phyloP scores from a whole-genome alignment of 2,329 filamentous ascomycete genomes.

The Calonectria ilicicola region DNA sequence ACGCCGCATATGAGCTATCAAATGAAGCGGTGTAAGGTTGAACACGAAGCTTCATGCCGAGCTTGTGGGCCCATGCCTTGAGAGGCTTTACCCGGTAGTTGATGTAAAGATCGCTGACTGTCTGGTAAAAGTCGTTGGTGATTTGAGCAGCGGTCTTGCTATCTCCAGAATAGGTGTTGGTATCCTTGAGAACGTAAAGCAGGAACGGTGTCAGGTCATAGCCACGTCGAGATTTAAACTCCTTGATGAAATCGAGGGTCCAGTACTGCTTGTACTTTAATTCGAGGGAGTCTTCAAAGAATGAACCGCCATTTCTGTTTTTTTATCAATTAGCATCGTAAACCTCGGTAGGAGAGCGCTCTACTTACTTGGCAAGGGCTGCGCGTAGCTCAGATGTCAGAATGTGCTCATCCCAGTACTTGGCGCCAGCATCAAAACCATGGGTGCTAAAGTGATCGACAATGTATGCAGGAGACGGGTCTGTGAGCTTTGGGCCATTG shows the following conservation, averaged over 20 bases:
- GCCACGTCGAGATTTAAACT: constrained; percentile 3
- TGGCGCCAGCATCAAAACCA: not conserved
- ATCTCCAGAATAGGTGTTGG: not conserved
- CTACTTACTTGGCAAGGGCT: not conserved
- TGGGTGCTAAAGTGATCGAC: not conserved
- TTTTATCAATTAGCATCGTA: not conserved
- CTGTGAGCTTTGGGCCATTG: not conserved
- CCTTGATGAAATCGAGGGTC: not conserved
- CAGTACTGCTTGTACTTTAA: not conserved
- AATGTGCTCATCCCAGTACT: not conserved
- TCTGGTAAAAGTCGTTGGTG: not conserved
- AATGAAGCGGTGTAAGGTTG: not conserved
- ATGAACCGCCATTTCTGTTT: not conserved
- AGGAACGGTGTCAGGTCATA: not conserved
- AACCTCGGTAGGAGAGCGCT: not conserved
- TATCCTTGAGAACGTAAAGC: not conserved
- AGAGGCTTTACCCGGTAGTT: not conserved
- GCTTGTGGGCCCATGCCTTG: not conserved
- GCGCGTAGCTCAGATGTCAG: not conserved
- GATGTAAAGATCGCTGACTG: not conserved
- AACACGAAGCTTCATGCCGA: not conserved
- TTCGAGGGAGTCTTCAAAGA: not conserved
- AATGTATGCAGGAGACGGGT: not conserved
- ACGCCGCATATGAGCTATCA: not conserved
- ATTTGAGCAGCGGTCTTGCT: not conserved